Evolutionary conservation across 441 rosid genomes (phyloP).

Genomic region (Syzygium malaccense): DNA sequence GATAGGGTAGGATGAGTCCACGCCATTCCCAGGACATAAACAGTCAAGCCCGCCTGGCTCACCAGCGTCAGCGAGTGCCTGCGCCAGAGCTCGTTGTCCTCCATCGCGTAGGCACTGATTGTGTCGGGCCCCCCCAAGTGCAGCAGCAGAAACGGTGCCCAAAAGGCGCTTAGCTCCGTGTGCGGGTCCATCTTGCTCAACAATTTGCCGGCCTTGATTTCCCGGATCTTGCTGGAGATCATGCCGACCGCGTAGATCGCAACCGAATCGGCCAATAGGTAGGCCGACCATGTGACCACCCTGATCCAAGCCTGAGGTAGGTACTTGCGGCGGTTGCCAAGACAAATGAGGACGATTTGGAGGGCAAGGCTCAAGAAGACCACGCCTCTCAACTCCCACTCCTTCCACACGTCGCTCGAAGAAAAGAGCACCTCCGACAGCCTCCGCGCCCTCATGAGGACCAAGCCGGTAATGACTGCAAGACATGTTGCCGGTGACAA

Average conservation of each 20-base stretch:
- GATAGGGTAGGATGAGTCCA: not conserved
- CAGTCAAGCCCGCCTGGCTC: fast-evolving
- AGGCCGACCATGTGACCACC: conserved; percentile 22
- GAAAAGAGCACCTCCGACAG: not conserved
- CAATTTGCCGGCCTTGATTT: not conserved
- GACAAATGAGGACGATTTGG: conserved; percentile 18
- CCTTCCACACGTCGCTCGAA: conserved; percentile 11
- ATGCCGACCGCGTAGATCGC: conserved; percentile 17
- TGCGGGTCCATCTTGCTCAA: not conserved
- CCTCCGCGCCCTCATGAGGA: fast-evolving
- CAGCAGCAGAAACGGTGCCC: not conserved
- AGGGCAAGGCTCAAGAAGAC: conserved; percentile 25
- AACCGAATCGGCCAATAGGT: conserved; percentile 24
- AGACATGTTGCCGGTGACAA: fast-evolving
- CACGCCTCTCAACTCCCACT: conserved; percentile 22
- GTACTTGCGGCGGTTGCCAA: conserved; percentile 19
- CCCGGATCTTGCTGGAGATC: conserved; percentile 9
- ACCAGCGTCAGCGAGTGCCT: fast-evolving
- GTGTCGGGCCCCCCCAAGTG: not conserved
- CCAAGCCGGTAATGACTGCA: fast-evolving
- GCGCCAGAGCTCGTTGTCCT: not conserved
- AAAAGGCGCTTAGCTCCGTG: conserved; percentile 15
- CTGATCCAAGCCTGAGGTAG: not conserved
- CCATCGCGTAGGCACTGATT: not conserved
- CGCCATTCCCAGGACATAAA: not conserved